Percentiles rank a stretch among this genome's conserved stretches.
These are phyloP conservation scores for Afroboletus lepidellus DNA, from an alignment of 1,284 basidiomycete genomes.

Conservation along the genomic window DNA sequence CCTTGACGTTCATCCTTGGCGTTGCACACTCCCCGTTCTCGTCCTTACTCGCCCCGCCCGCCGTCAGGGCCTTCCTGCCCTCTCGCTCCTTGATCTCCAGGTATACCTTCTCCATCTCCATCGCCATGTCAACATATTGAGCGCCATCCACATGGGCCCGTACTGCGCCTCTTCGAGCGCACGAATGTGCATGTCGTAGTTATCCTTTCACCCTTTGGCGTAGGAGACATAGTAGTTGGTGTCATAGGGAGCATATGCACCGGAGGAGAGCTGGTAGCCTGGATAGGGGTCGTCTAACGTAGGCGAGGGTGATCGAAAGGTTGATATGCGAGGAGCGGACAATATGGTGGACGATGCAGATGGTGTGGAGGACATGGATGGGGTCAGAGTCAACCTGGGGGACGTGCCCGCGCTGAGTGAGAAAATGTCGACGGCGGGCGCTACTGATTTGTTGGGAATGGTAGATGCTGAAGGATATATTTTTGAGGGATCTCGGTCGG, in stretches of 20 bases:
- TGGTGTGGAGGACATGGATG: too few relatives aligned
- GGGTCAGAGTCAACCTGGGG: too few relatives aligned
- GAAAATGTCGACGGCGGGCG: too few relatives aligned
- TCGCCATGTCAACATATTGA: not conserved
- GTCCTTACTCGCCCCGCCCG: conserved; percentile 32
- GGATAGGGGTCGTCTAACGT: too few relatives aligned
- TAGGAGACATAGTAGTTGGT: conserved; percentile 73
- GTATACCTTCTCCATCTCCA: conserved; percentile 50
- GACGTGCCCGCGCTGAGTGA: too few relatives aligned
- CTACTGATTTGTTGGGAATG: too few relatives aligned
- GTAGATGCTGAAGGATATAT: too few relatives aligned
- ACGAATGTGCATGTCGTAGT: not conserved
- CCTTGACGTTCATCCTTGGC: conserved; percentile 78
- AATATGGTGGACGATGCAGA: too few relatives aligned
- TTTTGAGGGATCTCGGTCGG: too few relatives aligned
- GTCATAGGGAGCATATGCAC: conserved; percentile 78
- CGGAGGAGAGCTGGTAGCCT: conserved; percentile 53
- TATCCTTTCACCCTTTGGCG: conserved; percentile 63
- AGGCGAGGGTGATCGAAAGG: too few relatives aligned
- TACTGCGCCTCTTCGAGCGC: not conserved
- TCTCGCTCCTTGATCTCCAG: conserved; percentile 68
- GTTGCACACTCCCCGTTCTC: conserved; percentile 50
- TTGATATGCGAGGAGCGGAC: too few relatives aligned
- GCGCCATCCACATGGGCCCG: not conserved
- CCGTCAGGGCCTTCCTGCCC: conserved; percentile 67